Evolutionary conservation across 176 grass and related monocot genomes (phyloP), one percentile per base, ranked within the genome.

Genomic region (Echinochloa phyllopogon): DNA sequence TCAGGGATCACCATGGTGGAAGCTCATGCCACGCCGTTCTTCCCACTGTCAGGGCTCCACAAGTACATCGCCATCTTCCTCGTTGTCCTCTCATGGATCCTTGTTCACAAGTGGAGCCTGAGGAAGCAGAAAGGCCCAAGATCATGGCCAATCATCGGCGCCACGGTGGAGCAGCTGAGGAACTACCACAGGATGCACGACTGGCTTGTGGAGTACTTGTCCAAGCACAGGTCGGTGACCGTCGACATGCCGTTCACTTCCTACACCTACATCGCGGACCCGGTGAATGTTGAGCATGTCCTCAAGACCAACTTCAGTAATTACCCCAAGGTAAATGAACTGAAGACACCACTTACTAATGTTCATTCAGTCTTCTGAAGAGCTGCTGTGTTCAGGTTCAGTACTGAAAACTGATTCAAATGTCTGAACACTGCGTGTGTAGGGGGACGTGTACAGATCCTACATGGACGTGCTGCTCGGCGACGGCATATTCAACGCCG

Each of bases 141-240:
- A 69, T 93, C 95, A 71, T 98, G 95, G 95, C 95, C 95, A 0
- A 21, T 98, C 78, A 84, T 98, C 48, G 95, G 90, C 53, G 86
- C 92, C 1, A 91, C 86, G 36, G 68, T 98, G 20, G 95, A 98
- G 77, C 95, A 94, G 57, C 84, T 98, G 27, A 98, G 72, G 86
- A 98, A 98, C 82, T 98, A 94, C 61, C 84, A 94, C 42, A 77
- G 90, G 78, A 98, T 98, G 95, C 95, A 98, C 62, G 92, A 98
- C 74, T 98, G 95, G 95, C 88, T 98, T 3, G 92, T 84, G 1
- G 84, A 79, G 53, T 98, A 98, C 84, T 68, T 98, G 61, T 78
- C 88, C 0, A 77, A 82, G 63, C 50, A 92, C 66, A 79, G 86
- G 71, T 90, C 95, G 57, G 83, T 98, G 41, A 87, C 85, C 65